These are phyloP conservation scores for Sisymbrium irio DNA, from an alignment of 345 rosid genomes.

Conservation along the genomic window DNA sequence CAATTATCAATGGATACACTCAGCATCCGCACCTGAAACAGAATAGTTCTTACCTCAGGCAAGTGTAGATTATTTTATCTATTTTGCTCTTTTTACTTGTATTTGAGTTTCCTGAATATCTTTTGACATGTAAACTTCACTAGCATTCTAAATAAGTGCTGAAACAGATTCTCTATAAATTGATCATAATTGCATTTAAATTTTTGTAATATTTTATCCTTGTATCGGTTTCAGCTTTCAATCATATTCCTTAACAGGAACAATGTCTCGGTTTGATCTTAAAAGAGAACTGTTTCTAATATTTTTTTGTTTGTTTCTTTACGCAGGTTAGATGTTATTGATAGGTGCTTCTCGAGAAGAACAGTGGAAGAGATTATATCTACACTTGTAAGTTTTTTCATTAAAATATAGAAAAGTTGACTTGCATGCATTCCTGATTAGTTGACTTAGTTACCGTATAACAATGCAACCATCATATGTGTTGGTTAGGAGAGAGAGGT, in stretches of 20 bases:
- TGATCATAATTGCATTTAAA: not conserved
- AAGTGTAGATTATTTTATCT: conserved; percentile 20
- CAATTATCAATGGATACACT: conserved; percentile 50
- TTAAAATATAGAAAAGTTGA: not conserved
- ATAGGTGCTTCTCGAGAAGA: conserved; percentile 65
- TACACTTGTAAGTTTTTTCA: conserved; percentile 57
- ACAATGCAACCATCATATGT: not conserved
- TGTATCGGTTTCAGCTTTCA: not conserved
- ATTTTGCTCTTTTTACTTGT: not conserved
- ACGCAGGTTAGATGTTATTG: conserved; percentile 50
- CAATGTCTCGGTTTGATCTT: not conserved
- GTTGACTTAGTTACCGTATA: not conserved
- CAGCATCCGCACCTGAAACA: conserved; percentile 54
- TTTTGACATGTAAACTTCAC: not conserved
- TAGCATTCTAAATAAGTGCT: too few relatives aligned
- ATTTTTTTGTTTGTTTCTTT: not conserved
- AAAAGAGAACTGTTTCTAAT: not conserved
- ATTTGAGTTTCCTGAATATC: not conserved
- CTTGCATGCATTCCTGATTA: not conserved
- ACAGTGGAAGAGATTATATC: conserved; percentile 68
- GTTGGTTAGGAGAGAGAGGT: conserved; percentile 55
- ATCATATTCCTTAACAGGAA: not conserved
- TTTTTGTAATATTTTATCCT: not conserved
- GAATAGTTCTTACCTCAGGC: conserved; percentile 59
- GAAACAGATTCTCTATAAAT: not conserved